Conservation (phyloP, 257 asterid species). For the Craterostigma plantagineum region DNA sequence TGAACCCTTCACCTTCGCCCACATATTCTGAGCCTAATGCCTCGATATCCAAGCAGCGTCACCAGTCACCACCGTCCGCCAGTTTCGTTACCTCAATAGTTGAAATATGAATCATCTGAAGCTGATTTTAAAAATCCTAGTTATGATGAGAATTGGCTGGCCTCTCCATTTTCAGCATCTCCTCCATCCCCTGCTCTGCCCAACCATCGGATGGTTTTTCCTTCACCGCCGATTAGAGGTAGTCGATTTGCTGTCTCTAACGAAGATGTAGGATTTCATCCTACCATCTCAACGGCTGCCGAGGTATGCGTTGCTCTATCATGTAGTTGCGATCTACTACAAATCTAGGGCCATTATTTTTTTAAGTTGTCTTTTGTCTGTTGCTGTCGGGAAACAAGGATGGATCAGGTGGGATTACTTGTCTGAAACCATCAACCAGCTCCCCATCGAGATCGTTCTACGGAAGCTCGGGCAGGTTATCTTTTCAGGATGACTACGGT, state of each 20-base stretch:
- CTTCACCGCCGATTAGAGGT: conserved; percentile 35
- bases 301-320: conserved; percentile 26
- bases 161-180: conserved; percentile 27
- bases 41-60: conserved; percentile 8
- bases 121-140: conserved; percentile 27
- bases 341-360: neutral
- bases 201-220: conserved; percentile 29
- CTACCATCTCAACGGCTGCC: conserved; percentile 28
- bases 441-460: too few species aligned
- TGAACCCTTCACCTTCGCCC: conserved; percentile 58
- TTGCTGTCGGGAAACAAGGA: conserved; percentile 39
- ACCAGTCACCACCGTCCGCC: conserved; percentile 31
- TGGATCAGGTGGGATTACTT: too few species aligned
- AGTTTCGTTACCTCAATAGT: conserved; percentile 25
- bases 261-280: conserved; percentile 25
- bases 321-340: neutral
- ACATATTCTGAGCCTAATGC: conserved; percentile 53
- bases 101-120: conserved; percentile 26
- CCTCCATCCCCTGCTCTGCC: conserved; percentile 46
- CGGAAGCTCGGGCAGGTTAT: conserved; percentile 53
- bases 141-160: conserved; percentile 63
- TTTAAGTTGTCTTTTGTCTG: conserved; percentile 7
- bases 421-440: too few species aligned
- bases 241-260: conserved; percentile 15
- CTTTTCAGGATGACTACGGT: conserved; percentile 63